Base-by-base conservation (phyloP, 1,284 basidiomycete genomes). In the Microbotryum lychnidis-dioicae region DNA sequence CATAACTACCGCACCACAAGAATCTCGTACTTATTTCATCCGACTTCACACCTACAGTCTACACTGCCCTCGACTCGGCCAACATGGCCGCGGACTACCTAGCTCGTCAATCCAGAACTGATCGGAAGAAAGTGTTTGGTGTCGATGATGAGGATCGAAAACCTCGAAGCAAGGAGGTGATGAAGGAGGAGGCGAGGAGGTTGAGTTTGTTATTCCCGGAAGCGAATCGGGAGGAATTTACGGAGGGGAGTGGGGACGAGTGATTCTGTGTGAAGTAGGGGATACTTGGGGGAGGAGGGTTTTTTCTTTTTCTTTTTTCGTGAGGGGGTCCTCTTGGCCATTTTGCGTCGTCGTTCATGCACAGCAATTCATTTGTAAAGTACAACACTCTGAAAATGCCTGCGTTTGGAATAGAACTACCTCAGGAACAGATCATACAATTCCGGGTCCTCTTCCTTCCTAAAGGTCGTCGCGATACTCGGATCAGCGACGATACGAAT, bases 111-210 rank as follows among this genome's bases (percentile, higher is more conserved):
- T n/a, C 25, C 1, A 44, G 27, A 37, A 53, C 42, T 60, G 55
- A 45, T 64, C 63, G 18, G 14, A 54, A 50, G 46, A 53, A 63
- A 21, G n/a, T 23, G 52, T 56, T 57, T 44, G 31, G 53, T 52
- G 53, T 54, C 83, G 47, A 81, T 77, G 61, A 90, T 65, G 87
- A 86, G 48, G 80, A 83, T 61, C 77, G 89, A 58, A 75, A 76
- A 48, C 82, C 87, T 42, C 79, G 92, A 55, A 79, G 82, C 4
- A 72, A 80, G 66, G 79, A 83, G 62, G 88, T 89, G 65, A 91
- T 91, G 88, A 82, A 84, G 73, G 76, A 78, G 57, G 88, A 91
- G 74, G 87, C 87, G 1, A 70, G 65, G 25, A 87, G 86, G 85
- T 73, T 90, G 49, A 46, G 45, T 1, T 6, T 2, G 46, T 52